These are phyloP conservation scores for Acanthochlamys bracteata DNA, from an alignment of 106 monocot genomes.

Conservation along the genomic window DNA sequence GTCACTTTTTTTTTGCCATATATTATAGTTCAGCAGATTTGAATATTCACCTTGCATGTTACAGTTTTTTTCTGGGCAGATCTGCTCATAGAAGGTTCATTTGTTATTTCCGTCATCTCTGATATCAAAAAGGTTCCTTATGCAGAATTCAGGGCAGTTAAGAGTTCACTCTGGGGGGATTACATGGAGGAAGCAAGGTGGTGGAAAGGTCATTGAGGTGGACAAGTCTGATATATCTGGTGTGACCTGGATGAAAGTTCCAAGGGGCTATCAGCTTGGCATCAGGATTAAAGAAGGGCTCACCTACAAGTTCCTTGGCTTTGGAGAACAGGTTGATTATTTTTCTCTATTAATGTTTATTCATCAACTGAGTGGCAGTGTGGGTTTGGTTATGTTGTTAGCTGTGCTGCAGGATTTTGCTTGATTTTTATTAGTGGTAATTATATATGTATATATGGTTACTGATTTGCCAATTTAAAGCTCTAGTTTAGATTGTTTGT, in stretches of 20 bases:
- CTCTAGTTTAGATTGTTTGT: too few relatives aligned
- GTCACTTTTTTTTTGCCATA: too few relatives aligned
- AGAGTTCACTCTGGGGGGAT: slow-evolving; percentile 77
- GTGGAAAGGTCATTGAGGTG: slow-evolving; percentile 80
- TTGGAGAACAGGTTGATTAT: slow-evolving; percentile 71
- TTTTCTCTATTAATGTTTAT: too few relatives aligned
- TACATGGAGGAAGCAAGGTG: slow-evolving; percentile 89
- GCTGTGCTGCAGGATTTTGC: too few relatives aligned
- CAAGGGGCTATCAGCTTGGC: slow-evolving; percentile 77
- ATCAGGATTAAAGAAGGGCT: slow-evolving; percentile 84
- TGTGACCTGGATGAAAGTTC: slow-evolving; percentile 89
- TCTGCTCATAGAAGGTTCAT: neutral
- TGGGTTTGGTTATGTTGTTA: too few relatives aligned
- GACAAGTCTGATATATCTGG: slow-evolving; percentile 63
- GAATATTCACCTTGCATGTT: too few relatives aligned
- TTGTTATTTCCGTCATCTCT: neutral
- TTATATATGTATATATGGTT: too few relatives aligned
- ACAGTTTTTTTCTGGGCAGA: neutral
- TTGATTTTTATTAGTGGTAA: too few relatives aligned
- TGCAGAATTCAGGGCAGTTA: slow-evolving; percentile 89
- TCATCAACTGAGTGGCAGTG: too few relatives aligned
- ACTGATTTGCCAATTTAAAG: too few relatives aligned
- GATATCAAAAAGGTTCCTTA: neutral
- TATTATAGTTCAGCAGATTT: too few relatives aligned
- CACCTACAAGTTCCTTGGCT: slow-evolving; percentile 89